These are phyloP conservation scores for Wickerhamomyces strasburgensis DNA, from an alignment of 805 yeast genomes.

Conservation along the genomic window DNA sequence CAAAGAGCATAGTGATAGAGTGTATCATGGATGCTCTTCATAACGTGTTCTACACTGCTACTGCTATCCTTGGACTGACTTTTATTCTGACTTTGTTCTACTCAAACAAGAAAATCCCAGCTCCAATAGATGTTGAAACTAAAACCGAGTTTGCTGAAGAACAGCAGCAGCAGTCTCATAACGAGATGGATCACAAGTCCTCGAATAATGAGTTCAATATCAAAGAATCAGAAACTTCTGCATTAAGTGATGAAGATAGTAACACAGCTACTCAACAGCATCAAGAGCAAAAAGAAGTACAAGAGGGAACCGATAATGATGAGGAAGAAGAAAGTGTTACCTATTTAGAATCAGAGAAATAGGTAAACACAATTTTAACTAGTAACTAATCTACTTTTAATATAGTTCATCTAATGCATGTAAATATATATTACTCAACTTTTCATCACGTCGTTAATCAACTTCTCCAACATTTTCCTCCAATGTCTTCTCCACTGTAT, in stretches of 20 bases:
- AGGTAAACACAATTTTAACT: no score
- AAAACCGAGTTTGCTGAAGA: conserved; percentile 7
- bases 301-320: no score
- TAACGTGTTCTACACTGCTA: conserved; percentile 35
- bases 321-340: no score
- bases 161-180: not conserved
- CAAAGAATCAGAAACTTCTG: no score
- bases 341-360: no score
- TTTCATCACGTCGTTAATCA: no score
- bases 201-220: no score
- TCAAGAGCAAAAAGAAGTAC: not conserved
- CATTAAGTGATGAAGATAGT: no score
- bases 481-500: conserved; percentile 4
- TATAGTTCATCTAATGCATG: no score
- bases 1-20: conserved; percentile 13
- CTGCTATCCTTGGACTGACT: conserved; percentile 32
- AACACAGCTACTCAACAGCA: no score
- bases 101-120: conserved; percentile 37
- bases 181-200: not conserved
- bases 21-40: conserved; percentile 33
- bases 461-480: not conserved
- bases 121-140: conserved; percentile 29
- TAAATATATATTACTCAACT: no score
- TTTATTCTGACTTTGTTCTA: conserved; percentile 32
- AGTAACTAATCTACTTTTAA: no score